Evolutionary conservation across 2,329 filamentous ascomycete genomes (phyloP).

Genomic region (Pyrenophora seminiperda): DNA sequence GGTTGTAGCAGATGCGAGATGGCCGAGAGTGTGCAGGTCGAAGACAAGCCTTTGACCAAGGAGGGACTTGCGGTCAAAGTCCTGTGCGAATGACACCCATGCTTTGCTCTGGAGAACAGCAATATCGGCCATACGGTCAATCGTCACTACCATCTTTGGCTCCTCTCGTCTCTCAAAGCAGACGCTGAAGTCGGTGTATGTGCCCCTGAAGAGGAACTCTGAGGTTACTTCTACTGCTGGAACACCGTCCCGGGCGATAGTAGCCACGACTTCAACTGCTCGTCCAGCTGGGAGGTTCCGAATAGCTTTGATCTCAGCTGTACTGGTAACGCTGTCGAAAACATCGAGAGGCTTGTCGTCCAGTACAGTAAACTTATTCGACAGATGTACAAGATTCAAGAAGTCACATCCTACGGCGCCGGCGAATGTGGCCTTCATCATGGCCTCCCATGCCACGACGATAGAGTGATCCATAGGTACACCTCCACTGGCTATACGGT

Average conservation of each 20-base stretch:
- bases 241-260: constrained; percentile 16
- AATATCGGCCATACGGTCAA: constrained; percentile 9
- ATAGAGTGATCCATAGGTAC: constrained; percentile 42
- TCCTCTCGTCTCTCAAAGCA: constrained; percentile 11
- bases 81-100: not conserved
- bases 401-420: constrained; percentile 15
- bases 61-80: not conserved
- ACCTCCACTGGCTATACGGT: not conserved
- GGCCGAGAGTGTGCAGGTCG: not conserved
- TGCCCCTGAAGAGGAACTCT: constrained; percentile 22
- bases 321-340: not conserved
- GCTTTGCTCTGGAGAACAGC: constrained; percentile 7
- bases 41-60: not conserved
- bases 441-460: constrained; percentile 47
- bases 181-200: constrained; percentile 18
- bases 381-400: constrained; percentile 23
- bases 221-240: constrained; percentile 23
- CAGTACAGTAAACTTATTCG: constrained; percentile 20
- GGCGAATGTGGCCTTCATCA: constrained; percentile 14
- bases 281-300: constrained; percentile 11
- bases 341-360: not conserved
- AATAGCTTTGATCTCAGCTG: constrained; percentile 1
- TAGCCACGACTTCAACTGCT: constrained; percentile 18
- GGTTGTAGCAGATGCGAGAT: constrained; percentile 4
- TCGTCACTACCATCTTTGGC: constrained; percentile 6